phyloP scores from a whole-genome alignment of 1,284 basidiomycete genomes.

The Irpex lacteus region DNA sequence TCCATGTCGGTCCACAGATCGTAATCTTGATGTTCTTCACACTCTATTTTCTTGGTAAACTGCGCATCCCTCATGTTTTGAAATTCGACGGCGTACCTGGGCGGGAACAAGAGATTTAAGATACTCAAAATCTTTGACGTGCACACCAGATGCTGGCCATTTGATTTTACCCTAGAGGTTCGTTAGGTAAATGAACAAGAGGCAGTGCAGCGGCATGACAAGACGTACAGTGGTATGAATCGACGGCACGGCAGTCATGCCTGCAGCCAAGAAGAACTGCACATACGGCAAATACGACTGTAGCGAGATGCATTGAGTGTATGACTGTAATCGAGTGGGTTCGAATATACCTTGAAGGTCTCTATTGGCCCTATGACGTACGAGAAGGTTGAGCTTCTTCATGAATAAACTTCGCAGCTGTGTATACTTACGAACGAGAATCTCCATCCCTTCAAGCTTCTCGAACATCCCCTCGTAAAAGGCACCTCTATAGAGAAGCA shows the following conservation, averaged over 20 bases:
- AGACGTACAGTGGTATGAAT: constrained; percentile 39
- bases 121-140: constrained; percentile 57
- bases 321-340: no score
- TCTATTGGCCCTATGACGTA: constrained; percentile 32
- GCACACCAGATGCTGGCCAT: constrained; percentile 54
- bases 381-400: constrained; percentile 20
- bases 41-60: constrained; percentile 25
- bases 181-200: not conserved
- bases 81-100: constrained; percentile 37
- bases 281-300: constrained; percentile 51
- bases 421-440: constrained; percentile 42
- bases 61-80: not conserved
- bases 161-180: constrained; percentile 54
- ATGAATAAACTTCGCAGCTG: not conserved
- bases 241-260: constrained; percentile 43
- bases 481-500: constrained; percentile 33
- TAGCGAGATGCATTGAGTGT: not conserved
- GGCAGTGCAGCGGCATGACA: not conserved
- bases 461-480: constrained; percentile 62
- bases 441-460: constrained; percentile 56
- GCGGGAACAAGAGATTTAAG: constrained; percentile 52
- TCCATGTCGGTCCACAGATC: constrained; percentile 73
- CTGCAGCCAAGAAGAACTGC: constrained; percentile 36
- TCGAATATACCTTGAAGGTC: constrained; percentile 30
- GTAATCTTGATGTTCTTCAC: constrained; percentile 69